phyloP scores from a whole-genome alignment of 768 basidiomycete species.

The Rhodosporidiobolus sp. region DNA sequence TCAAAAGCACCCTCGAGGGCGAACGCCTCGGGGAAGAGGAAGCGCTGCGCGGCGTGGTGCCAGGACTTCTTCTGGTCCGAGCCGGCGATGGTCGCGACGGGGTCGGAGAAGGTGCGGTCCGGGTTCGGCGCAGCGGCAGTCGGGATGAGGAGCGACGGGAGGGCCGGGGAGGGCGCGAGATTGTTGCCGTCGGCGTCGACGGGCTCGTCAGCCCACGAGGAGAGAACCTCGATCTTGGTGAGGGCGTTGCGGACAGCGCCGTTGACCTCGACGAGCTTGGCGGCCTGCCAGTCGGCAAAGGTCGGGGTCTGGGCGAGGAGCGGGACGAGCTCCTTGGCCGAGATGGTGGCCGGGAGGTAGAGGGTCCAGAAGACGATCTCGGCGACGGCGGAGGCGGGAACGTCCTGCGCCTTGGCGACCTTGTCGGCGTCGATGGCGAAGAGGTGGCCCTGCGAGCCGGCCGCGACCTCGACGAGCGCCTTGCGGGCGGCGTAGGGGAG shows the following conservation, averaged over 20 bases:
- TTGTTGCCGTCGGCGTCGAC: constrained; percentile 45
- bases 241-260: constrained; percentile 47
- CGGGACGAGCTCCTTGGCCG: constrained; percentile 39
- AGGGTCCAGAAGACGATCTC: constrained; percentile 80
- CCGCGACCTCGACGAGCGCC: constrained; percentile 48
- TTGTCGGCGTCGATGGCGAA: constrained; percentile 55
- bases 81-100: constrained; percentile 55
- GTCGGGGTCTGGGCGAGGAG: constrained; percentile 38
- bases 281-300: constrained; percentile 29
- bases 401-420: constrained; percentile 44
- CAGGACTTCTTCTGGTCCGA: constrained; percentile 53
- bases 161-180: constrained; percentile 46
- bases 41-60: constrained; percentile 82
- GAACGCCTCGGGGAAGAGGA: constrained; percentile 82
- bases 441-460: constrained; percentile 61
- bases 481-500: constrained; percentile 57
- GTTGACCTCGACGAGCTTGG: constrained; percentile 40
- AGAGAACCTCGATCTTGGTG: constrained; percentile 63
- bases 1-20: constrained; percentile 52
- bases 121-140: constrained; percentile 49
- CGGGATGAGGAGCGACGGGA: constrained; percentile 69
- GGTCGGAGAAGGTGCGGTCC: constrained; percentile 63
- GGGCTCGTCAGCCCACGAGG: constrained; percentile 44
- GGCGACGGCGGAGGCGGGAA: constrained; percentile 55
- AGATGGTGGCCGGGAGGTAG: constrained; percentile 50